These are phyloP conservation scores for Agapanthus africanus DNA, from an alignment of 106 monocot genomes.

Conservation along the genomic window DNA sequence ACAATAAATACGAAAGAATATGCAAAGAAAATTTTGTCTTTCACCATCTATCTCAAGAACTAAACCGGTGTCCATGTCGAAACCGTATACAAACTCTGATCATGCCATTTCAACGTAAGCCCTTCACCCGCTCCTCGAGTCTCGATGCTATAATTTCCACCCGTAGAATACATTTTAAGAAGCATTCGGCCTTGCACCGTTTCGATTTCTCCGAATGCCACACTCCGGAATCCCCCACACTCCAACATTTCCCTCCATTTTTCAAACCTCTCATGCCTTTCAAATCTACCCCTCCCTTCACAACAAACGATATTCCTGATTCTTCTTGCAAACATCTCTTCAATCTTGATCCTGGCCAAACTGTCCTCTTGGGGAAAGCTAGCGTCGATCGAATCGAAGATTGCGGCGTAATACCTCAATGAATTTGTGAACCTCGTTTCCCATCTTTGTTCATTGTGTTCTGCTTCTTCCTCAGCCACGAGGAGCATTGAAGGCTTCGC, in stretches of 20 bases:
- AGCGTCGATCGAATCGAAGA: constrained; percentile 54
- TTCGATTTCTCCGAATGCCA: constrained; percentile 41
- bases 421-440: constrained; percentile 47
- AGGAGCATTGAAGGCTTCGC: constrained; percentile 51
- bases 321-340: constrained; percentile 71
- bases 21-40: no score
- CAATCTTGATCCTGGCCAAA: constrained; percentile 47
- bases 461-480: constrained; percentile 59
- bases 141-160: constrained; percentile 36
- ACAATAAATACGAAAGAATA: no score
- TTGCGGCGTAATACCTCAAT: constrained; percentile 50
- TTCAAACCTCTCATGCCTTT: constrained; percentile 52
- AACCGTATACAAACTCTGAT: constrained; percentile 68
- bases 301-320: constrained; percentile 59
- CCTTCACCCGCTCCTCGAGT: constrained; percentile 33
- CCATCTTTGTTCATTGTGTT: constrained; percentile 48
- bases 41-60: no score
- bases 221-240: constrained; percentile 32
- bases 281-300: constrained; percentile 47
- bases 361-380: constrained; percentile 23
- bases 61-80: constrained; percentile 83
- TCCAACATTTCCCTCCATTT: constrained; percentile 54
- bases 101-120: constrained; percentile 54
- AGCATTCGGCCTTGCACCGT: constrained; percentile 47
- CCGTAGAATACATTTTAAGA: constrained; percentile 45